phyloP scores from a whole-genome alignment of 169 alveolate genomes.

The Pseudocohnilembus persalinus region DNA sequence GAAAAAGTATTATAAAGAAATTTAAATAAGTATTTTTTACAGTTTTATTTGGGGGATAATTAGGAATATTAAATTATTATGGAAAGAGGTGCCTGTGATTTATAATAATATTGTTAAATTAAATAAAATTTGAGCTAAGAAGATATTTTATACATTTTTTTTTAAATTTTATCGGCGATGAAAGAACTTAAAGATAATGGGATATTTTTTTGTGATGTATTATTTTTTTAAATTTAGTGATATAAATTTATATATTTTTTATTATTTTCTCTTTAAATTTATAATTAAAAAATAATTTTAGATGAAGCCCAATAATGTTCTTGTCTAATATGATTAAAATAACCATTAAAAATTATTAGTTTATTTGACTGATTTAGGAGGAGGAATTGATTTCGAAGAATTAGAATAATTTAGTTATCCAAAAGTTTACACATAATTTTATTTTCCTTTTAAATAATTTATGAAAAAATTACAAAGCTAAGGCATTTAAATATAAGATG shows the following conservation, averaged over 20 bases:
- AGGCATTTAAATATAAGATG: background rate
- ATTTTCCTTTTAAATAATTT: too few species aligned
- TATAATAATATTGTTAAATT: background rate
- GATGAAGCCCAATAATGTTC: background rate
- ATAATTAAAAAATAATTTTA: too few species aligned
- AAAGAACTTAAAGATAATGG: background rate
- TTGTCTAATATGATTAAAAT: background rate
- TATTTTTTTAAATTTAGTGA: background rate
- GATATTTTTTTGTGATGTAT: background rate
- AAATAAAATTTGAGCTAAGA: too few species aligned
- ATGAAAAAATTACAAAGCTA: too few species aligned
- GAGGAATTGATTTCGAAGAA: background rate
- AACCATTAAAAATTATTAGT: background rate
- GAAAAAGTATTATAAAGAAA: background rate
- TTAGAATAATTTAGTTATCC: background rate
- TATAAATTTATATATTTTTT: too few species aligned
- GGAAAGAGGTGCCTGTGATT: background rate
- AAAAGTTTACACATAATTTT: background rate
- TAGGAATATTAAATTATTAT: too few species aligned
- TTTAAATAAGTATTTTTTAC: too few species aligned
- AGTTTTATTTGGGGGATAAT: background rate
- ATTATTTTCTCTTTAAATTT: too few species aligned
- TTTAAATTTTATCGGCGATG: background rate
- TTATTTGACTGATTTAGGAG: background rate
- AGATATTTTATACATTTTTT: background rate